Conservation (phyloP, 179 eudicot genomes). For the Spinacia oleracea region DNA sequence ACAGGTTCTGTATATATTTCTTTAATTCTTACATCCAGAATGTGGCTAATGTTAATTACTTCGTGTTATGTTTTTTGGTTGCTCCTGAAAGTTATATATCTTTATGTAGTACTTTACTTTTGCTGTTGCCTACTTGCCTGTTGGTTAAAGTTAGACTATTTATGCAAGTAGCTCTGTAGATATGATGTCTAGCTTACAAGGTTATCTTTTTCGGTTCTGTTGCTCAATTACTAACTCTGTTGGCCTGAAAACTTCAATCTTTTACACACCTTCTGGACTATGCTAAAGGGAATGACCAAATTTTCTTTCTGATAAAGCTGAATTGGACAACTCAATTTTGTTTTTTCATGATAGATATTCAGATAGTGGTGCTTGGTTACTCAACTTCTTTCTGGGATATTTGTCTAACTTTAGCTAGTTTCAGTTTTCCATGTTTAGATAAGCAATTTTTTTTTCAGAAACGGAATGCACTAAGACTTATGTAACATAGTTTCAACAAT, state of each 20-base stretch:
- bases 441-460: not conserved
- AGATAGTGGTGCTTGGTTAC: not conserved
- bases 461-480: not conserved
- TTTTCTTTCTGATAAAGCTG: not conserved
- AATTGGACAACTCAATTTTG: not conserved
- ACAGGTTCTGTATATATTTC: constrained; percentile 43
- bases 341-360: not conserved
- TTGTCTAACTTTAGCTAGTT: not conserved
- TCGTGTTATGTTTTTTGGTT: not conserved
- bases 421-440: not conserved
- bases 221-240: not conserved
- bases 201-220: not conserved
- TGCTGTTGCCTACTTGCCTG: not conserved
- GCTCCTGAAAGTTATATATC: no score
- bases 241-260: not conserved
- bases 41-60: not conserved
- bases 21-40: not conserved
- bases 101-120: not conserved
- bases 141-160: not conserved
- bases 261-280: not conserved
- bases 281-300: not conserved
- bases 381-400: not conserved
- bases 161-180: not conserved
- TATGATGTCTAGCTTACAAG: not conserved
- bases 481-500: not conserved